These are phyloP conservation scores for Naganishia vaughanmartiniae DNA, from an alignment of 768 basidiomycete genomes.

Conservation along the genomic window DNA sequence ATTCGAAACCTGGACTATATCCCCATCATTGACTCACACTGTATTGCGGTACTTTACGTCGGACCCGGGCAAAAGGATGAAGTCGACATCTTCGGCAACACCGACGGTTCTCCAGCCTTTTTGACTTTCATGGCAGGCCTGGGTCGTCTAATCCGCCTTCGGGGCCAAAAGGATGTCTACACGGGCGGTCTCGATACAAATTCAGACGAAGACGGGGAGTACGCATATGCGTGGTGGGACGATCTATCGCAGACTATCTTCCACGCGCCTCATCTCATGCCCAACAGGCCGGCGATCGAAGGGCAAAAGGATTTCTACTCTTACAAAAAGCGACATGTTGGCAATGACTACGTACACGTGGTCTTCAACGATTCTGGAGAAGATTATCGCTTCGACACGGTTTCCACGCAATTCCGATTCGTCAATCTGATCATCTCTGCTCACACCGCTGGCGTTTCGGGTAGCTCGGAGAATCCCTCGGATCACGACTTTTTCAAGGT, in stretches of 20 bases:
- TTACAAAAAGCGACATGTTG: constrained; percentile 91
- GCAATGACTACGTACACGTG: constrained; percentile 93
- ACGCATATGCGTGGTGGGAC: constrained; percentile 99
- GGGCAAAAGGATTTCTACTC: constrained; percentile 63
- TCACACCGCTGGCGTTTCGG: constrained; percentile 55
- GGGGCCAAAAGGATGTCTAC: constrained; percentile 87
- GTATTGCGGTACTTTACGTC: constrained; percentile 93
- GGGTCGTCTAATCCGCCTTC: constrained; percentile 79
- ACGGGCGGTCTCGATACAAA: constrained; percentile 80
- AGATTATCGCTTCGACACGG: constrained; percentile 81
- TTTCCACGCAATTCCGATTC: constrained; percentile 90
- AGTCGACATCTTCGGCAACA: constrained; percentile 79
- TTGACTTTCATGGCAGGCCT: constrained; percentile 87
- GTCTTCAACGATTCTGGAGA: constrained; percentile 96
- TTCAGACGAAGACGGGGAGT: constrained; percentile 82
- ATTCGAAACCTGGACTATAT: constrained; percentile 72
- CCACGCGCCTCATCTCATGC: constrained; percentile 97
- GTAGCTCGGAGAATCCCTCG: constrained; percentile 54
- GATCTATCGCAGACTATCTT: constrained; percentile 92
- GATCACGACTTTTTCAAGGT: constrained; percentile 97
- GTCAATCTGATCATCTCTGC: constrained; percentile 97
- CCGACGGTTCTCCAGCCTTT: constrained; percentile 90
- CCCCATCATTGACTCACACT: constrained; percentile 95
- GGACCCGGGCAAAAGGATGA: constrained; percentile 85
- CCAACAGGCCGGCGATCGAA: constrained; percentile 56